Base-by-base conservation (phyloP, 2,329 filamentous ascomycete species). In the Calonectria hawksworthii region DNA sequence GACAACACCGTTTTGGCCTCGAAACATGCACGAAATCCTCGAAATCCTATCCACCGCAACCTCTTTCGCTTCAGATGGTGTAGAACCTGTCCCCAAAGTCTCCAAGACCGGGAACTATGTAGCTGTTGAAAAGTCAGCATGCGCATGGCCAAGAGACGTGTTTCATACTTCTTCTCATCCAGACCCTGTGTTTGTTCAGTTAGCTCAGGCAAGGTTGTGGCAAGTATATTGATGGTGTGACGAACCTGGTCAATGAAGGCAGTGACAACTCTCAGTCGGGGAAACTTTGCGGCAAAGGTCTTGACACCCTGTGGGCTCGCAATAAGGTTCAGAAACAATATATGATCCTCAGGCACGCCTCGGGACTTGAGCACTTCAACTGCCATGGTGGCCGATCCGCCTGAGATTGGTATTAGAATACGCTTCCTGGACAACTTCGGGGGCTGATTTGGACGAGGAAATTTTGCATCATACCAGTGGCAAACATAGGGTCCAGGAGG, bases 1-100 rank as follows among this genome's bases (percentile, higher is more conserved):
- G 73, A 76, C 77, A 68, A 70, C 52, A 61, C 47, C 72, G 30
- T 54, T 56, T 72, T 73, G 67, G 71, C 67, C 70, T 67, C 52
- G 51, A 75, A 76, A 75, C 47, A 66, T 68, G 64, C 69, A 66
- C 67, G 59, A 70, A 73, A 64, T 56, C 50, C 64, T 77, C 67
- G 64, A 70, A 74, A 64, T 56, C 54, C 64, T 76, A 74, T 74
- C 74, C 68, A 32, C 52, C 41, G 65, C 75, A 56, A 52, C 73
- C 63, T 68, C 56, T 73, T 68, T 50, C 51, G 61, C 63, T 76
- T 86, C 84, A 98, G 85, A 98, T 92, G 71, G 96, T 98, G 86
- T 98, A 99, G 86, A 97, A 99, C 78, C 96, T 91, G 84, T 99
- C 96, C 74, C 96, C 96, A 85, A 99, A 99, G 84, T 99, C 96